Percentiles rank a stretch among this genome's conserved stretches.
phyloP scores from a whole-genome alignment of 257 asterid species.

The Capsicum chinense region DNA sequence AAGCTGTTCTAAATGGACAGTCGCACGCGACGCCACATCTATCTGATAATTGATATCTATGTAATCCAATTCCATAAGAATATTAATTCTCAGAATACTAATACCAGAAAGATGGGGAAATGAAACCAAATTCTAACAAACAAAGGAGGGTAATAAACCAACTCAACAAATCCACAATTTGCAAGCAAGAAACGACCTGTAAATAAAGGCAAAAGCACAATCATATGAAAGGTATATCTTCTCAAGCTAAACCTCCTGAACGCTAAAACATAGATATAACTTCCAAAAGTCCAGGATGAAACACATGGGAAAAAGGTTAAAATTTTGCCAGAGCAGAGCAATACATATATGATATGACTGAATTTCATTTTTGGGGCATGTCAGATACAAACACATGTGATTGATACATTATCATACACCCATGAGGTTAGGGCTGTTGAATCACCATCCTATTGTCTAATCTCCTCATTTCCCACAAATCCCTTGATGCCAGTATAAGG shows the following conservation, averaged over 20 bases:
- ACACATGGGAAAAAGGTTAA: background rate
- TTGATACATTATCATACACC: background rate
- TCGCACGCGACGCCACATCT: background rate
- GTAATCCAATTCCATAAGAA: background rate
- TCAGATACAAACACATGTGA: background rate
- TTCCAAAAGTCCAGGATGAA: background rate
- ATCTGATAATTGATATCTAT: background rate
- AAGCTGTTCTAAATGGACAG: background rate
- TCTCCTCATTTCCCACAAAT: background rate
- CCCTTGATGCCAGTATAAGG: background rate
- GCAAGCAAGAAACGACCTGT: background rate
- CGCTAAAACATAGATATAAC: background rate
- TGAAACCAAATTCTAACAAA: background rate
- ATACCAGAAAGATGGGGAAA: background rate
- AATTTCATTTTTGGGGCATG: background rate
- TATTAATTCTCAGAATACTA: no score
- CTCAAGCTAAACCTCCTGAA: background rate
- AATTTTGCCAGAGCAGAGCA: background rate
- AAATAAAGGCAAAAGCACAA: conserved; percentile 8
- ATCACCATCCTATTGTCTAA: background rate
- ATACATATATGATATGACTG: background rate
- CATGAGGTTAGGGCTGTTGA: background rate
- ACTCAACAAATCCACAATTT: background rate
- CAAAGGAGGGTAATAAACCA: background rate
- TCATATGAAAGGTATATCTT: background rate